phyloP scores from a whole-genome alignment of 768 basidiomycete genomes.

The Russula virescens region DNA sequence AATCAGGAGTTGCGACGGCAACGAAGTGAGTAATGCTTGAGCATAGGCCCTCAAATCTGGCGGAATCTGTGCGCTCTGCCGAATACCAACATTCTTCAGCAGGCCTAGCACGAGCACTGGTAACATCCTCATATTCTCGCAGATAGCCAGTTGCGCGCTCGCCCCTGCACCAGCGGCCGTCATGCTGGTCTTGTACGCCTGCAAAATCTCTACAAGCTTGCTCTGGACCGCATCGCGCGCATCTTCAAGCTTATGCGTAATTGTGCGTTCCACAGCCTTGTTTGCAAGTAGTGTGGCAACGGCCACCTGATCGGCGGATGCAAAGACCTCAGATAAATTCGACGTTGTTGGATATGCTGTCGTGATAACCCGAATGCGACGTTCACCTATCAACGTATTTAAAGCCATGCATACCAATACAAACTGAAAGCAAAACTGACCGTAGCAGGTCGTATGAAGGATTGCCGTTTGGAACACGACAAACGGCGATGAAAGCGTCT shows the following conservation, averaged over 20 bases:
- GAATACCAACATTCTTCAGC: constrained; percentile 92
- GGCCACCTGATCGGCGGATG: constrained; percentile 85
- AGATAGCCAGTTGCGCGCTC: constrained; percentile 86
- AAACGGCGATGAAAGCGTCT: constrained; percentile 42
- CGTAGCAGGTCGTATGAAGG: constrained; percentile 49
- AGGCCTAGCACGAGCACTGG: constrained; percentile 86
- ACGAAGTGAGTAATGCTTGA: constrained; percentile 81
- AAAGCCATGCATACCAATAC: neutral
- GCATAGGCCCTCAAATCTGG: constrained; percentile 95
- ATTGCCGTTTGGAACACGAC: constrained; percentile 52
- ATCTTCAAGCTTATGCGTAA: constrained; percentile 85
- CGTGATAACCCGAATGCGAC: constrained; percentile 88
- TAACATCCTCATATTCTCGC: constrained; percentile 92
- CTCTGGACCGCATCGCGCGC: constrained; percentile 79
- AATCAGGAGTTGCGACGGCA: constrained; percentile 86
- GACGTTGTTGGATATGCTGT: constrained; percentile 82
- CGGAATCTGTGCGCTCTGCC: constrained; percentile 95
- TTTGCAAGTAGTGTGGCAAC: constrained; percentile 79
- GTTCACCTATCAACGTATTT: constrained; percentile 39
- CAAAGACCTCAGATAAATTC: constrained; percentile 84
- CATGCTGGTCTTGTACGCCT: constrained; percentile 93
- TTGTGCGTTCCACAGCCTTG: constrained; percentile 86
- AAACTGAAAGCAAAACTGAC: constrained; percentile 24
- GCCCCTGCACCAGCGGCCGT: constrained; percentile 91
- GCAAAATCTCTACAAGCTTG: constrained; percentile 77